phyloP scores from a whole-genome alignment of 164 flowering plant genomes.

The Annona squamosa region DNA sequence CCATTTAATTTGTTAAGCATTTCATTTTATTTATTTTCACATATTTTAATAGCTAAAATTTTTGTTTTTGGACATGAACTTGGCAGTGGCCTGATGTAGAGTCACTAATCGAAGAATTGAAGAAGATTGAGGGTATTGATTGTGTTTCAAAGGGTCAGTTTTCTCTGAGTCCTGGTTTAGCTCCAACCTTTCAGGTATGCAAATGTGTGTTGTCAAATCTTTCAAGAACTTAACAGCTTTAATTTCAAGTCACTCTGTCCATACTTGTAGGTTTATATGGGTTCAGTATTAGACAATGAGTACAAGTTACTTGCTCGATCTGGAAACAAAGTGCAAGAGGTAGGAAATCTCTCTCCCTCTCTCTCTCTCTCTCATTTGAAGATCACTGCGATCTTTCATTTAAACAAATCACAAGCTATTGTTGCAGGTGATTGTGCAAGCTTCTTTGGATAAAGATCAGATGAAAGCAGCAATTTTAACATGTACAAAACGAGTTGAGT shows the following conservation, averaged over 20 bases:
- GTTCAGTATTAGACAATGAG: conserved; percentile 74
- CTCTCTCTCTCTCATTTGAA: background rate
- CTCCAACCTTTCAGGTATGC: conserved; percentile 88
- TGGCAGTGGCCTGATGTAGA: conserved; percentile 90
- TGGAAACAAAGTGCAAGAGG: conserved; percentile 96
- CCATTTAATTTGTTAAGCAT: background rate
- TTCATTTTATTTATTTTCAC: background rate
- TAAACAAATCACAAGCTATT: background rate
- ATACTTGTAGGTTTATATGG: conserved; percentile 83
- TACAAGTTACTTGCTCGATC: conserved; percentile 94
- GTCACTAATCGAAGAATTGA: conserved; percentile 68
- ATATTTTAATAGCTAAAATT: background rate
- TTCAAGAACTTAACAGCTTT: background rate
- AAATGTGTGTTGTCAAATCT: too few species aligned
- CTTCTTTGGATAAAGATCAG: conserved; percentile 71
- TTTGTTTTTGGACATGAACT: conserved; percentile 6
- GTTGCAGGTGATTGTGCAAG: conserved; percentile 59
- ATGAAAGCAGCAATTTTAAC: conserved; percentile 65
- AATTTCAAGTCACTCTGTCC: background rate
- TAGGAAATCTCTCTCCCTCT: conserved; percentile 16
- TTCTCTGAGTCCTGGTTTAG: conserved; percentile 89
- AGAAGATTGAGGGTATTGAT: conserved; percentile 56
- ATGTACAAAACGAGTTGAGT: background rate
- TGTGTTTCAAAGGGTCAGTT: conserved; percentile 83
- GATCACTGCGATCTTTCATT: background rate